These are phyloP conservation scores for Arthrobotrys iridis DNA, from an alignment of 2,329 filamentous ascomycete species.

Conservation along the genomic window DNA sequence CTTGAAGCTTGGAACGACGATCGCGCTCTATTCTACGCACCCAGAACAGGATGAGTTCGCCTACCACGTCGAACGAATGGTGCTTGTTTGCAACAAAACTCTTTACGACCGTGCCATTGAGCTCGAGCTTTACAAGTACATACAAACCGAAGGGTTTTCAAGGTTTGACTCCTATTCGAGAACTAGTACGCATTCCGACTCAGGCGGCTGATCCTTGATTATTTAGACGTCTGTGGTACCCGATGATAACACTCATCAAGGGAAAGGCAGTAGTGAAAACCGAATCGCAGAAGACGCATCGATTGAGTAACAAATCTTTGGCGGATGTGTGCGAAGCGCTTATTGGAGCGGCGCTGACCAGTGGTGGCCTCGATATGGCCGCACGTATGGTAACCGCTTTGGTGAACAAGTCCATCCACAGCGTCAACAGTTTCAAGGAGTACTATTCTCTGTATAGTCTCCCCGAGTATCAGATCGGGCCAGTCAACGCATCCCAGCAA, in stretches of 20 bases:
- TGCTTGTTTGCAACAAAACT: conserved; percentile 89
- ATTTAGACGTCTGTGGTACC: conserved; percentile 79
- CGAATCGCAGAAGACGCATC: conserved; percentile 68
- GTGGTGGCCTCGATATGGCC: conserved; percentile 70
- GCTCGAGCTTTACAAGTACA: conserved; percentile 74
- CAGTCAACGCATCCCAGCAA: conserved; percentile 72
- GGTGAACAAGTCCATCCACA: conserved; percentile 63
- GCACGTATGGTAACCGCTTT: conserved; percentile 68
- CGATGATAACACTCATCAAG: conserved; percentile 75
- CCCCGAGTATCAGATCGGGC: conserved; percentile 75
- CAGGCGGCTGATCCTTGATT: too few species aligned
- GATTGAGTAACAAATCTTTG: conserved; percentile 84
- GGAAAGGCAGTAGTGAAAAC: conserved; percentile 71
- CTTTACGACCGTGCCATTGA: conserved; percentile 80
- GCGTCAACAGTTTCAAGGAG: conserved; percentile 74
- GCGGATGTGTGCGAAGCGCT: conserved; percentile 95
- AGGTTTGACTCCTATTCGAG: conserved; percentile 61
- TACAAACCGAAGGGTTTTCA: conserved; percentile 84
- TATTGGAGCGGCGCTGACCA: conserved; percentile 81
- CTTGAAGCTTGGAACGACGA: conserved; percentile 91
- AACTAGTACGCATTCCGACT: background rate
- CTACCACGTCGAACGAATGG: conserved; percentile 90
- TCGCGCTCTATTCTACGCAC: conserved; percentile 80
- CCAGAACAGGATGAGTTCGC: conserved; percentile 83
- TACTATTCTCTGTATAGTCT: conserved; percentile 76